Evolutionary conservation across 371 early-diverging fungal species (phyloP).

Genomic region (Rhizopus microsporus): DNA sequence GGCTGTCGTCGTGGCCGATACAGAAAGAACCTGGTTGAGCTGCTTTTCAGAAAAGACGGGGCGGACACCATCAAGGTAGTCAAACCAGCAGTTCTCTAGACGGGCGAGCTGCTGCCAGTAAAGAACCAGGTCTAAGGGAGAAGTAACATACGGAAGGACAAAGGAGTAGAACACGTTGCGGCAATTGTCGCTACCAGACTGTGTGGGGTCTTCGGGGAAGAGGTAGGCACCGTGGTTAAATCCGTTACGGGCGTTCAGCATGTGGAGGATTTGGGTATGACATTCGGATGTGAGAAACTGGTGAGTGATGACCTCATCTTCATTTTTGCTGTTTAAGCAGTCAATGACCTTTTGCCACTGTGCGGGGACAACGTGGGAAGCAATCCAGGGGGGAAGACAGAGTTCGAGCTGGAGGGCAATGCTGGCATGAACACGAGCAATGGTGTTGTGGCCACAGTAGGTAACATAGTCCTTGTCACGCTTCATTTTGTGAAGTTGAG

Average conservation of each 20-base stretch:
- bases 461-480: not conserved
- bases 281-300: conserved; percentile 16
- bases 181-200: conserved; percentile 9
- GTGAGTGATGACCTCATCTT: conserved; percentile 3
- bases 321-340: not conserved
- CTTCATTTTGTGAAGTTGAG: conserved; percentile 14
- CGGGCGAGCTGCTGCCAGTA: conserved; percentile 34
- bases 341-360: conserved; percentile 14
- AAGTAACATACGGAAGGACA: conserved; percentile 37
- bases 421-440: conserved; percentile 35
- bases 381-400: conserved; percentile 18
- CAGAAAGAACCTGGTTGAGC: conserved; percentile 5
- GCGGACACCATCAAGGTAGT: conserved; percentile 15
- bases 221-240: conserved; percentile 1
- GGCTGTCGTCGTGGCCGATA: conserved; percentile 23
- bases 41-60: conserved; percentile 22
- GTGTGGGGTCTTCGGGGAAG: not conserved
- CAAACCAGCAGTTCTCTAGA: conserved; percentile 24
- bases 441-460: conserved; percentile 18
- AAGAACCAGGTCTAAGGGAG: conserved; percentile 34
- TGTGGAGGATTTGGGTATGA: conserved; percentile 19
- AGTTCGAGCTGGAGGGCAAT: conserved; percentile 41
- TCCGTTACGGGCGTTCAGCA: conserved; percentile 20
- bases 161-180: conserved; percentile 34
- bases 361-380: conserved; percentile 4